These are phyloP conservation scores for Chytriomyces hyalinus DNA, from an alignment of 192 early-diverging fungal genomes.

Conservation along the genomic window DNA sequence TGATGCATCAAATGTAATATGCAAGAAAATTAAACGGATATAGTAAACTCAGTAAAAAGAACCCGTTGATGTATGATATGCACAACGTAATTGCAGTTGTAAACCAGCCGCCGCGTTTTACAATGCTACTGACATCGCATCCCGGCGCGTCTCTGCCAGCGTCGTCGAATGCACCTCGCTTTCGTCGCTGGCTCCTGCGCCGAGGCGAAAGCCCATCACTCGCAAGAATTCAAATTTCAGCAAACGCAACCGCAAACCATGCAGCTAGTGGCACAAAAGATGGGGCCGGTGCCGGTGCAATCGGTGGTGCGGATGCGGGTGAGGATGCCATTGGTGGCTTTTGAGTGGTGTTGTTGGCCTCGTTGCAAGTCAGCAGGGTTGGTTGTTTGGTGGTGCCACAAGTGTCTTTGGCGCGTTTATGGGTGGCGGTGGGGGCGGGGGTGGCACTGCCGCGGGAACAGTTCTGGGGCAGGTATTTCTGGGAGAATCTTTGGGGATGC, in stretches of 20 bases:
- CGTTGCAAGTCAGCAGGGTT: conserved; percentile 1
- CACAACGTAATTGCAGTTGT: conserved; percentile 65
- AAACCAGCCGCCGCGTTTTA: conserved; percentile 58
- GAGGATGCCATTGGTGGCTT: background rate
- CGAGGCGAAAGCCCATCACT: background rate
- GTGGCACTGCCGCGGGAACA: background rate
- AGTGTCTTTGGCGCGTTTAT: conserved; percentile 19
- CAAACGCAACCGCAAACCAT: conserved; percentile 14
- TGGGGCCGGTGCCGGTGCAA: background rate
- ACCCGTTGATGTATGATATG: conserved; percentile 47
- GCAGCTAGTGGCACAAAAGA: background rate
- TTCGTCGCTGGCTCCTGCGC: background rate
- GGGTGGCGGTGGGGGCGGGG: conserved; percentile 2
- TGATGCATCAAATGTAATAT: background rate
- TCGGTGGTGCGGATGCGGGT: too few species aligned
- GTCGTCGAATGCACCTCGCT: background rate
- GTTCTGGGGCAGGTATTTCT: background rate
- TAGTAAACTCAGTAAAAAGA: conserved; percentile 42
- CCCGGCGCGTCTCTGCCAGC: conserved; percentile 5
- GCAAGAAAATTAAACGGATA: background rate
- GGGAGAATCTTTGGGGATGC: too few species aligned
- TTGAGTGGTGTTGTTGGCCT: conserved; percentile 26
- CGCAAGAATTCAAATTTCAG: conserved; percentile 9
- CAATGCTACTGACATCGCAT: conserved; percentile 45
- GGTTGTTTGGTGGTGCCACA: conserved; percentile 3